Conservation (phyloP, 2,329 filamentous ascomycete species). For the Clarireedia monteithiana region DNA sequence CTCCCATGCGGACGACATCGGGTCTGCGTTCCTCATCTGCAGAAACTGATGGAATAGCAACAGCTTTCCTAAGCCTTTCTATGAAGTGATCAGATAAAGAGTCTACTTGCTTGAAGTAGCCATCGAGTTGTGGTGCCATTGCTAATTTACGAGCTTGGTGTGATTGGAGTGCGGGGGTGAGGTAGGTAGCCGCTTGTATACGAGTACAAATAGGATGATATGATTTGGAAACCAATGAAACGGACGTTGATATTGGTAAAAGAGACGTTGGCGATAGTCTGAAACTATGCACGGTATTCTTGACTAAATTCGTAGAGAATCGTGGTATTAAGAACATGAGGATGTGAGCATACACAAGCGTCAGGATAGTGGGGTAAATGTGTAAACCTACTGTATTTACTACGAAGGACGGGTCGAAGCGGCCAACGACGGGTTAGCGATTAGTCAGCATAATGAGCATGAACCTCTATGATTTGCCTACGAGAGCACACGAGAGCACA, state of each 20-base stretch:
- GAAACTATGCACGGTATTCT: not conserved
- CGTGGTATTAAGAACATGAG: slow-evolving; percentile 8
- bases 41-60: slow-evolving; percentile 93
- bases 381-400: not conserved
- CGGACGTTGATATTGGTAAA: not conserved
- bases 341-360: not conserved
- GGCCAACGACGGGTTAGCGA: not conserved
- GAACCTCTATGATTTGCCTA: not conserved
- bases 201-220: not conserved
- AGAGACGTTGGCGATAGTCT: not conserved
- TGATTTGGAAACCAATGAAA: not conserved
- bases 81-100: slow-evolving; percentile 73
- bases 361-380: not conserved
- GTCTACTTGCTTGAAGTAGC: slow-evolving; percentile 91
- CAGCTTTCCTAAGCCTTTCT: slow-evolving; percentile 80
- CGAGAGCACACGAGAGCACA: not conserved
- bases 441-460: not conserved
- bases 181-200: slow-evolving; percentile 14
- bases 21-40: slow-evolving; percentile 81
- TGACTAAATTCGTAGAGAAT: slow-evolving; percentile 6
- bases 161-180: slow-evolving; percentile 20
- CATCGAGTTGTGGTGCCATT: slow-evolving; percentile 87
- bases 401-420: not conserved
- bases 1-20: slow-evolving; percentile 94
- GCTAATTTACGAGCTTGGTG: slow-evolving; percentile 53